Conservation (phyloP, 1,284 basidiomycete species). For the Fomitopsis palustris region DNA sequence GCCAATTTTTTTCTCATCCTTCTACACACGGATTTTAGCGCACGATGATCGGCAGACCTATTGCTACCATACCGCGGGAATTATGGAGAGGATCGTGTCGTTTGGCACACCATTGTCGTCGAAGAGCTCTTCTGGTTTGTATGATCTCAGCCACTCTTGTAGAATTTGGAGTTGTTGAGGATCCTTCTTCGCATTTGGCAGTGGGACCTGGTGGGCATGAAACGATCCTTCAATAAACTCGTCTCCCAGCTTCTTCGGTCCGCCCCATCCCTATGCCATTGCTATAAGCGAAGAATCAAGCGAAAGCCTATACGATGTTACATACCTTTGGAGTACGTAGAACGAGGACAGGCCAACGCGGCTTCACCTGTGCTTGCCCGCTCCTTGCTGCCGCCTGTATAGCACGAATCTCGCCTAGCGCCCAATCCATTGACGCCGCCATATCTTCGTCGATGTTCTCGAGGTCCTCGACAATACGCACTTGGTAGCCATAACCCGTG, state of each 20-base stretch:
- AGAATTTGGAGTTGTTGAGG: conserved; percentile 61
- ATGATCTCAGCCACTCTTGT: conserved; percentile 68
- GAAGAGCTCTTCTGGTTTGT: conserved; percentile 64
- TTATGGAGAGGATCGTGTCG: conserved; percentile 48
- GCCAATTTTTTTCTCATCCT: conserved; percentile 55
- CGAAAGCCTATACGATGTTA: neutral
- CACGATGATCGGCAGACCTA: neutral
- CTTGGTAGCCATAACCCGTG: conserved; percentile 84
- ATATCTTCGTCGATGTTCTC: conserved; percentile 64
- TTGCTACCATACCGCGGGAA: conserved; percentile 41
- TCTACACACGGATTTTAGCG: neutral
- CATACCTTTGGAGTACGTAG: conserved; percentile 75
- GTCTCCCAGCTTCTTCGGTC: conserved; percentile 62
- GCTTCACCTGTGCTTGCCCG: conserved; percentile 76
- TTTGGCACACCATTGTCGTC: conserved; percentile 45
- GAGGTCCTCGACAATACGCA: conserved; percentile 77
- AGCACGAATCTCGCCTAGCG: conserved; percentile 67
- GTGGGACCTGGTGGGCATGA: conserved; percentile 77
- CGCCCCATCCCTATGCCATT: conserved; percentile 51
- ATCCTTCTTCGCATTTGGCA: conserved; percentile 66
- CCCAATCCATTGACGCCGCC: conserved; percentile 82
- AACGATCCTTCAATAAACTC: conserved; percentile 77
- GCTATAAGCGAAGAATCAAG: neutral
- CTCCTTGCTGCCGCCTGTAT: conserved; percentile 78
- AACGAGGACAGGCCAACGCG: conserved; percentile 84